A percentile compares a stretch with the other conserved stretches of the same genome.
These are phyloP conservation scores for Pinus tabuliformis DNA, from an alignment of 75 land plant genomes.

Conservation along the genomic window DNA sequence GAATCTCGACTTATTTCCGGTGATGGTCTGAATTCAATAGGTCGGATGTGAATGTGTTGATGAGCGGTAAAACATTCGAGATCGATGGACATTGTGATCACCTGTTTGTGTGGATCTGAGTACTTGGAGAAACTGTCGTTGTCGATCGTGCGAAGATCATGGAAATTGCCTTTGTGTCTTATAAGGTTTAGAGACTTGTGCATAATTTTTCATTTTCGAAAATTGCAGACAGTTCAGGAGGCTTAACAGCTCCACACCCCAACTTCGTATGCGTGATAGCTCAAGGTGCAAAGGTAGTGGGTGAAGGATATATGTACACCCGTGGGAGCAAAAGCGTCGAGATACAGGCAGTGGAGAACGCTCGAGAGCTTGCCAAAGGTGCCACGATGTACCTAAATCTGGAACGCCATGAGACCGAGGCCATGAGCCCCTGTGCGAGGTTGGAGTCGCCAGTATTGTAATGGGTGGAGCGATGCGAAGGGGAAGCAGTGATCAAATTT, in stretches of 20 bases:
- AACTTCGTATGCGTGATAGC: slow-evolving; percentile 40
- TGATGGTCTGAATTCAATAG: too few relatives aligned
- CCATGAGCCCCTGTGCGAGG: slow-evolving; percentile 12
- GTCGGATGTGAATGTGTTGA: too few relatives aligned
- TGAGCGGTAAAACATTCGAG: too few relatives aligned
- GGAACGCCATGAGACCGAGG: slow-evolving; percentile 22
- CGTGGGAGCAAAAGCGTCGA: slow-evolving; percentile 36
- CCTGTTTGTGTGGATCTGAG: too few relatives aligned
- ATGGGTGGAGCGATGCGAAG: slow-evolving; percentile 24
- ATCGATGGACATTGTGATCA: too few relatives aligned
- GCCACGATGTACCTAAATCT: slow-evolving; percentile 49
- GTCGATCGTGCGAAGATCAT: too few relatives aligned
- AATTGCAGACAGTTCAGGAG: slow-evolving; percentile 29
- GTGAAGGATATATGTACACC: slow-evolving; percentile 31
- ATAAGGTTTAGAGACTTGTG: too few relatives aligned
- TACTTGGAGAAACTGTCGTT: too few relatives aligned
- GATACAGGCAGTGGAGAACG: slow-evolving; percentile 35
- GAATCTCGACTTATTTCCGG: too few relatives aligned
- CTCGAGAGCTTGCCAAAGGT: slow-evolving; percentile 25
- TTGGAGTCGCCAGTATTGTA: slow-evolving; percentile 31
- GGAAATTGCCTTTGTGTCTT: too few relatives aligned
- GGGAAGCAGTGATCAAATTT: too few relatives aligned
- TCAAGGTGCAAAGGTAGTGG: slow-evolving; percentile 25
- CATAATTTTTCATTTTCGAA: too few relatives aligned
- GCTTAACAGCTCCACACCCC: slow-evolving; percentile 34